These are phyloP conservation scores for Amylocarpus encephaloides DNA, from an alignment of 2,329 filamentous ascomycete genomes.

Conservation along the genomic window DNA sequence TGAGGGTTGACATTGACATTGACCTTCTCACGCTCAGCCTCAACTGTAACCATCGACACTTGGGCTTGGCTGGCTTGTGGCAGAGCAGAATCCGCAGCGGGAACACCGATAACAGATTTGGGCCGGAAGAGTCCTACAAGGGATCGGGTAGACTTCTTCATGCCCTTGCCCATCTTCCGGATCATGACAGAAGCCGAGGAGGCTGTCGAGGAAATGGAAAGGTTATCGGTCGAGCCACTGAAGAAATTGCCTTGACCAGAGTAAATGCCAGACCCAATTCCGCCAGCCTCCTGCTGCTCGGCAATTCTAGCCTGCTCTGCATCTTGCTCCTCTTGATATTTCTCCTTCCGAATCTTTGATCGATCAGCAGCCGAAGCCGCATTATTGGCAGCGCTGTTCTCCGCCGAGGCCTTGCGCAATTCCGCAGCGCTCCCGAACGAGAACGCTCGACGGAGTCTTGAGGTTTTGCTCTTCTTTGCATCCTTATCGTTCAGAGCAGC, in stretches of 20 bases:
- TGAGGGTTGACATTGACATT: constrained; percentile 68
- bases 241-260: constrained; percentile 79
- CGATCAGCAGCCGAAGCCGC: constrained; percentile 35
- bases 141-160: constrained; percentile 89
- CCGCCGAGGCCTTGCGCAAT: constrained; percentile 66
- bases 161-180: constrained; percentile 96
- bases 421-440: constrained; percentile 96
- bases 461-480: constrained; percentile 75
- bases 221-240: constrained; percentile 85
- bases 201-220: constrained; percentile 84
- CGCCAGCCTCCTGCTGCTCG: constrained; percentile 83
- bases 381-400: constrained; percentile 44
- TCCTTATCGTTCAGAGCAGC: constrained; percentile 83
- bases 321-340: constrained; percentile 57
- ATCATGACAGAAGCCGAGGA: constrained; percentile 92
- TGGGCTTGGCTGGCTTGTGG: constrained; percentile 69
- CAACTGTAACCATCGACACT: constrained; percentile 91
- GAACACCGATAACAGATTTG: constrained; percentile 79
- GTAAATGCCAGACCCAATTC: constrained; percentile 91
- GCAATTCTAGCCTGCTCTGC: constrained; percentile 89
- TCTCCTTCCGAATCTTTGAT: constrained; percentile 59
- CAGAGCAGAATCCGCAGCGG: constrained; percentile 60
- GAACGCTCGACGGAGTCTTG: constrained; percentile 80
- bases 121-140: constrained; percentile 91
- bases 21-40: constrained; percentile 78